Conservation (phyloP, 768 basidiomycete genomes). For the Boletus barrowsii region DNA sequence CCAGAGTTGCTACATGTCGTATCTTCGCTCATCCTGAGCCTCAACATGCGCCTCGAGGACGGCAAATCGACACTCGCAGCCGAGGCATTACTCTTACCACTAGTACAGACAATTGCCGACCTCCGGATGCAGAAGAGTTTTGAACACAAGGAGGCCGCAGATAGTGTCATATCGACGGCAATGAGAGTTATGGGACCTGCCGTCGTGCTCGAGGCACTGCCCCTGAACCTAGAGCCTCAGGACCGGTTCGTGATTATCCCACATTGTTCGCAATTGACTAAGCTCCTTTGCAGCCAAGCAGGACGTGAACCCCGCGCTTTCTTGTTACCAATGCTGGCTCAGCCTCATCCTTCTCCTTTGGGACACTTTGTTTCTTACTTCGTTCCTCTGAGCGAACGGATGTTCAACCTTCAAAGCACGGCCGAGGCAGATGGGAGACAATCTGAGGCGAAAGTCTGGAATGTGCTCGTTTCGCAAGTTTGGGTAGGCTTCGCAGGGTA, state of each 20-base stretch:
- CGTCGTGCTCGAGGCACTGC: conserved; percentile 67
- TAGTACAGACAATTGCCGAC: conserved; percentile 70
- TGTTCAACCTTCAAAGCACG: conserved; percentile 84
- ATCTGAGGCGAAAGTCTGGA: conserved; percentile 94
- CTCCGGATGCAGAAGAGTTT: conserved; percentile 78
- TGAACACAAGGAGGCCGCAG: conserved; percentile 87
- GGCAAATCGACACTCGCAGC: conserved; percentile 53
- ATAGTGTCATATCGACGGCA: conserved; percentile 72
- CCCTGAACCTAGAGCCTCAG: conserved; percentile 81
- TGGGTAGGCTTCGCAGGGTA: conserved; percentile 93
- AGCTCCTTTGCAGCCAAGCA: conserved; percentile 48
- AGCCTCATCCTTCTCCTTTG: conserved; percentile 78
- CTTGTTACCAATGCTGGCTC: conserved; percentile 81
- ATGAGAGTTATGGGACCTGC: conserved; percentile 86
- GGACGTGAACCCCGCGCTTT: conserved; percentile 85
- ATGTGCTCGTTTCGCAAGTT: conserved; percentile 86
- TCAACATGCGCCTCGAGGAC: conserved; percentile 49
- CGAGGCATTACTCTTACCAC: conserved; percentile 63
- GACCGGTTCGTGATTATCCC: conserved; percentile 55
- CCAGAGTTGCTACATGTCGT: conserved; percentile 76
- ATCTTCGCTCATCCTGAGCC: conserved; percentile 61
- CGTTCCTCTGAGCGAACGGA: conserved; percentile 87
- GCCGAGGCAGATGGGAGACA: conserved; percentile 70
- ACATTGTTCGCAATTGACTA: neutral
- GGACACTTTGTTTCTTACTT: conserved; percentile 87